These are phyloP conservation scores for Rhodosorus marinus DNA, from an alignment of 23 red algal genomes.

Conservation along the genomic window DNA sequence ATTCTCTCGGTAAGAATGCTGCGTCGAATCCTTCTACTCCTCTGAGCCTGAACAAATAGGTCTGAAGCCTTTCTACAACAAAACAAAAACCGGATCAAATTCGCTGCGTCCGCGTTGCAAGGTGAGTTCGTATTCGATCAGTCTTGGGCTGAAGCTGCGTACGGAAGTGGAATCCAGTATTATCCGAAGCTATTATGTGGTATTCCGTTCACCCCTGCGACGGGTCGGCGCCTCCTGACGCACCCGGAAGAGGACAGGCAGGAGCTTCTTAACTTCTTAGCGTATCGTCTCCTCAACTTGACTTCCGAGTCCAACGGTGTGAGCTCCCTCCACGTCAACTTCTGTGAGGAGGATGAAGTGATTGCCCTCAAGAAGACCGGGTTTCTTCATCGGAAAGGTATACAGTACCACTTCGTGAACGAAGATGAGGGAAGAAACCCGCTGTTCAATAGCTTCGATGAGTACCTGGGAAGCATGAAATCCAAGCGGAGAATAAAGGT, in stretches of 20 bases:
- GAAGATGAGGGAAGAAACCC: conserved; percentile 3
- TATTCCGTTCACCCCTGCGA: conserved; percentile 65
- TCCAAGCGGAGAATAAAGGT: conserved; percentile 65
- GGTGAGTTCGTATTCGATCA: conserved; percentile 93
- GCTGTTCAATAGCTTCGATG: conserved; percentile 48
- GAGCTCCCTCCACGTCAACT: conserved; percentile 71
- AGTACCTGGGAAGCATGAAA: conserved; percentile 49
- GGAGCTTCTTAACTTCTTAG: conserved; percentile 4
- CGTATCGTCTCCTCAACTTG: conserved; percentile 17
- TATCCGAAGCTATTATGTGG: conserved; percentile 75
- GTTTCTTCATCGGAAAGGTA: conserved; percentile 38
- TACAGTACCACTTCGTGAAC: conserved; percentile 65
- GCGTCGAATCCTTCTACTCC: no score
- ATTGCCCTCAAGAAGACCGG: conserved; percentile 11
- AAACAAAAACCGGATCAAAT: no score
- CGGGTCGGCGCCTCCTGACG: conserved; percentile 47
- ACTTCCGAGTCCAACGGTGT: conserved; percentile 10
- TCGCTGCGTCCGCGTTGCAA: no score
- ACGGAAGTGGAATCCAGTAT: conserved; percentile 30
- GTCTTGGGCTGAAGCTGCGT: conserved; percentile 37
- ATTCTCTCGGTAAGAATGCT: no score
- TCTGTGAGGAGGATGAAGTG: conserved; percentile 50
- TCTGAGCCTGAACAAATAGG: no score
- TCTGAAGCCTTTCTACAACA: no score
- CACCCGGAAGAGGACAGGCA: conserved; percentile 1